A percentile compares a stretch with the other conserved stretches of the same genome.
These are phyloP conservation scores for Fusarium sp. DNA, from an alignment of 2,329 filamentous ascomycete species.

Conservation along the genomic window DNA sequence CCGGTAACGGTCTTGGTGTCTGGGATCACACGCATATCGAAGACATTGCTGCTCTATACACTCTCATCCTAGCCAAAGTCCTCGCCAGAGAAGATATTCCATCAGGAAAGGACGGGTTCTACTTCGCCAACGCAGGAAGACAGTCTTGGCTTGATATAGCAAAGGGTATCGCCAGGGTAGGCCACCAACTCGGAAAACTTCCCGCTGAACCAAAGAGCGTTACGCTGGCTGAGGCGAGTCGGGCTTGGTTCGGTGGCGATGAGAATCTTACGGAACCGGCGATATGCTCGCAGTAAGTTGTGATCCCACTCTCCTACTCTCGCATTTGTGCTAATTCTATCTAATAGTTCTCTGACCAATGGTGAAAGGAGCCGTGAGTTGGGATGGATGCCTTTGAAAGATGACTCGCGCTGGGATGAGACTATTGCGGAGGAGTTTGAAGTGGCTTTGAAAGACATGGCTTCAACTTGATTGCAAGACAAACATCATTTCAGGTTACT, in stretches of 20 bases:
- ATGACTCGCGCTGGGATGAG: slow-evolving; percentile 7
- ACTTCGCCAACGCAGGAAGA: slow-evolving; percentile 1
- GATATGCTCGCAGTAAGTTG: slow-evolving; percentile 5
- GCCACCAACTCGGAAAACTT: neutral
- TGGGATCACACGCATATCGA: slow-evolving; percentile 18
- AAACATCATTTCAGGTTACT: no score
- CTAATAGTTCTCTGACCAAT: neutral
- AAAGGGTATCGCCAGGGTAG: slow-evolving; percentile 8
- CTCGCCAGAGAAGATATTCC: neutral
- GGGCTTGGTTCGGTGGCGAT: slow-evolving; percentile 3
- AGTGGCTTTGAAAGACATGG: neutral
- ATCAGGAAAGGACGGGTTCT: slow-evolving; percentile 2
- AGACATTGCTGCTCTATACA: slow-evolving; percentile 7
- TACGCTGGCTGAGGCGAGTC: slow-evolving; percentile 1
- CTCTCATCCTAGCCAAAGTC: neutral
- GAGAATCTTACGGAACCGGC: slow-evolving; percentile 12
- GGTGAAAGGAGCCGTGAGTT: slow-evolving; percentile 5
- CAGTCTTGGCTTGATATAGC: slow-evolving; percentile 12
- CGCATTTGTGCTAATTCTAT: neutral
- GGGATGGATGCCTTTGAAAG: slow-evolving; percentile 10
- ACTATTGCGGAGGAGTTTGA: slow-evolving; percentile 13
- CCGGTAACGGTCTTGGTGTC: neutral
- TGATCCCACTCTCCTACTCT: rapidly evolving
- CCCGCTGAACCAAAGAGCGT: slow-evolving; percentile 4
- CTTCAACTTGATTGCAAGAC: neutral